Percentiles rank a stretch among this genome's conserved stretches.
These are phyloP conservation scores for Capsella bursapastoris DNA, from an alignment of 345 rosid genomes.

Conservation along the genomic window DNA sequence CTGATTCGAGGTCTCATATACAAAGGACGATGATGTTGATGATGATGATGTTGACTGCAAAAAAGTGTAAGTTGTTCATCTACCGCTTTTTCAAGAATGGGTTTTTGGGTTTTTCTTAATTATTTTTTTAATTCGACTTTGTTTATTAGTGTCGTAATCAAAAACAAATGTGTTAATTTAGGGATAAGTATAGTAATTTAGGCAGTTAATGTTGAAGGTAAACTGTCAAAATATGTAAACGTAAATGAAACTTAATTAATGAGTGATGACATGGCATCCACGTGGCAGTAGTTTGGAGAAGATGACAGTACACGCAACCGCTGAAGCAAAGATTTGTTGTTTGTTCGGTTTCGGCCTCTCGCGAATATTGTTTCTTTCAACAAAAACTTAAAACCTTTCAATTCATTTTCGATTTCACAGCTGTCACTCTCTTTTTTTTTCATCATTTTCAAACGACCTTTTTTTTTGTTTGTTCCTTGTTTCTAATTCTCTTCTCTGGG, in stretches of 20 bases:
- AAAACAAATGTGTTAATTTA: too few species aligned
- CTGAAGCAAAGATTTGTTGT: not conserved
- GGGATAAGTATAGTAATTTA: too few species aligned
- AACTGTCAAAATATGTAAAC: too few species aligned
- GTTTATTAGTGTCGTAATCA: too few species aligned
- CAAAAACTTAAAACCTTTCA: conserved; percentile 27
- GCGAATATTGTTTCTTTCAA: conserved; percentile 34
- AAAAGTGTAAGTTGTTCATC: conserved; percentile 33
- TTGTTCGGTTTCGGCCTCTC: not conserved
- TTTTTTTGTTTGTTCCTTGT: conserved; percentile 8
- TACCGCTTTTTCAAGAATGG: conserved; percentile 10
- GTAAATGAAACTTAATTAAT: too few species aligned
- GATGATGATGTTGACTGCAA: conserved; percentile 28
- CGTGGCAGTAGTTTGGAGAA: conserved; percentile 36
- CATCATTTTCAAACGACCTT: conserved; percentile 23
- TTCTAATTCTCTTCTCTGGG: conserved; percentile 25
- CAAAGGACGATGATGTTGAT: conserved; percentile 13
- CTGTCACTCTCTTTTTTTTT: conserved; percentile 35
- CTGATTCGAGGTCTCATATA: conserved; percentile 48
- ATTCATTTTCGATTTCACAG: conserved; percentile 32
- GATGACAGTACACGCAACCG: conserved; percentile 45
- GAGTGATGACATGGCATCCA: conserved; percentile 31
- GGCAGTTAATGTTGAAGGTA: too few species aligned
- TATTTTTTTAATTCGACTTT: too few species aligned
- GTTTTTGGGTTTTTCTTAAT: not conserved